phyloP scores from a whole-genome alignment of 2,329 filamentous ascomycete genomes.

The Stemphylium lycopersici region DNA sequence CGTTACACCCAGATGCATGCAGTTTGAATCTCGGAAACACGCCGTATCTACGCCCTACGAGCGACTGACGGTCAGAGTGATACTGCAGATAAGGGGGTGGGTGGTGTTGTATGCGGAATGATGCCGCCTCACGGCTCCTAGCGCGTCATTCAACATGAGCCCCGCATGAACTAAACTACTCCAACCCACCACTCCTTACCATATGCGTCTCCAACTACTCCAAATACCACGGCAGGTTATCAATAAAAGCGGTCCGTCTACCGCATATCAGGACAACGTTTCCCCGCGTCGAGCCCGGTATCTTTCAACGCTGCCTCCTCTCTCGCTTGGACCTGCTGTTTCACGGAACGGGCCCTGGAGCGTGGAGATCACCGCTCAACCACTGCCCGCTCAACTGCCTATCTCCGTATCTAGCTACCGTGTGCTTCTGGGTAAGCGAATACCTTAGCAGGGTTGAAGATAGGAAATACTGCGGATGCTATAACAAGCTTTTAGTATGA shows the following conservation, averaged over 20 bases:
- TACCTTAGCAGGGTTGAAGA: neutral
- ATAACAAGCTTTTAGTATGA: neutral
- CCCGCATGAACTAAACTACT: neutral
- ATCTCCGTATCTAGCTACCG: conserved; percentile 2
- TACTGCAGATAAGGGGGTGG: conserved; percentile 4
- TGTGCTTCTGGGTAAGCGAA: neutral
- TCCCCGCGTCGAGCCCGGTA: neutral
- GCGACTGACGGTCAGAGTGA: neutral
- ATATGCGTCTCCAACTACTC: neutral
- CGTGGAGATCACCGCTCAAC: neutral
- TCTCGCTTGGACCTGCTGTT: conserved; percentile 4
- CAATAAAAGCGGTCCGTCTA: conserved; percentile 2
- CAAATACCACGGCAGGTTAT: neutral
- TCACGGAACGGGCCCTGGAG: neutral
- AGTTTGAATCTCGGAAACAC: too few species aligned
- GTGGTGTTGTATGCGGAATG: conserved; percentile 11
- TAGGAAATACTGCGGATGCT: neutral
- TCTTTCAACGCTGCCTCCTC: neutral
- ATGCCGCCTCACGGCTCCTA: neutral
- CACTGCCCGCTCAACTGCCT: neutral
- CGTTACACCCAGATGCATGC: too few species aligned
- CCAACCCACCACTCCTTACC: too few species aligned
- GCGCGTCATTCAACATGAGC: neutral
- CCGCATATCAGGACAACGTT: neutral
- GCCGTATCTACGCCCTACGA: too few species aligned